Percentiles rank a stretch among this genome's conserved stretches.
phyloP scores from a whole-genome alignment of 139 green algal species.

The Ettlia oleoabundans region DNA sequence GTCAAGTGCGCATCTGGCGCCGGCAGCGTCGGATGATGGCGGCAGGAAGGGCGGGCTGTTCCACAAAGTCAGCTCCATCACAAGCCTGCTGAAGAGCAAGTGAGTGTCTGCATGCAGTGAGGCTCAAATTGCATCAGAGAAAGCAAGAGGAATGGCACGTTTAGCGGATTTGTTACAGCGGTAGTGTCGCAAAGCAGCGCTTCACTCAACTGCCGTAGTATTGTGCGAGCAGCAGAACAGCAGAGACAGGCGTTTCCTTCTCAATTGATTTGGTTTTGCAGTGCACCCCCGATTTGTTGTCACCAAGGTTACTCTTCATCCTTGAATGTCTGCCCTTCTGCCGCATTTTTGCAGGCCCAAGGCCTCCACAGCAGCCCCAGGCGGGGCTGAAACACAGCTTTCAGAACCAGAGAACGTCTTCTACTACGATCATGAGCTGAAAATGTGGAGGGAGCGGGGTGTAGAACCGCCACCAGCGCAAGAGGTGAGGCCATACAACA shows the following conservation, averaged over 20 bases:
- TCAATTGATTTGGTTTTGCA: too few species aligned
- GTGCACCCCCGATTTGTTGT: too few species aligned
- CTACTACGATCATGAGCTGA: slow-evolving; percentile 75
- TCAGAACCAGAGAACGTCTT: slow-evolving; percentile 61
- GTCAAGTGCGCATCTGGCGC: not conserved
- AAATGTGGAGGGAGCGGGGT: slow-evolving; percentile 65
- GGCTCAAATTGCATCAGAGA: too few species aligned
- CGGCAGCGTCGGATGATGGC: too few species aligned
- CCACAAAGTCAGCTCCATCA: slow-evolving; percentile 18
- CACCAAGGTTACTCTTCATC: too few species aligned
- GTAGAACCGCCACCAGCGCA: slow-evolving; percentile 29
- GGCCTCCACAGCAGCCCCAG: not conserved
- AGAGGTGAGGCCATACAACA: not conserved
- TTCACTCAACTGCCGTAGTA: too few species aligned
- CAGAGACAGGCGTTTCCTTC: too few species aligned
- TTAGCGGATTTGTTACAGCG: too few species aligned
- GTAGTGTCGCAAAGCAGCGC: too few species aligned
- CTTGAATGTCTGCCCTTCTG: not conserved
- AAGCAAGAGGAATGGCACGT: too few species aligned
- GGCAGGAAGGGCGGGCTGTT: slow-evolving; percentile 15
- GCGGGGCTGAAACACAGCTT: not conserved
- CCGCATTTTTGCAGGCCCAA: slow-evolving; percentile 1
- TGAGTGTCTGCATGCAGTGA: not conserved
- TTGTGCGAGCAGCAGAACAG: too few species aligned
- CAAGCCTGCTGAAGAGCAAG: not conserved